Conservation (phyloP, 306 rosid species). For the Phaseolus lunatus region DNA sequence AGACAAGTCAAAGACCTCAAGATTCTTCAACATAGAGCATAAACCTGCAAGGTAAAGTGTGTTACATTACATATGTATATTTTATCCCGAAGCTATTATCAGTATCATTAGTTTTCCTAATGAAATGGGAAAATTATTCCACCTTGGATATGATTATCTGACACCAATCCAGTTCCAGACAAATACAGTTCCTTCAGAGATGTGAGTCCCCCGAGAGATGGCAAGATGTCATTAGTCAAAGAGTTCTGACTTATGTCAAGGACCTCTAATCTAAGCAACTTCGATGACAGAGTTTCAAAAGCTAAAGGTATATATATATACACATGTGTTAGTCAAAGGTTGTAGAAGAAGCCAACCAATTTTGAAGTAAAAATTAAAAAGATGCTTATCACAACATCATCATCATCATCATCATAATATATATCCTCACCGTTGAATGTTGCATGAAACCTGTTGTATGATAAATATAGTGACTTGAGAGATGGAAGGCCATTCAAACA, state of each 20-base stretch:
- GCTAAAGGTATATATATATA: too few relatives aligned
- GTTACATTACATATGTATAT: not conserved
- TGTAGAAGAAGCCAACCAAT: not conserved
- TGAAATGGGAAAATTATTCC: not conserved
- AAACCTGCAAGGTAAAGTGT: constrained; percentile 17
- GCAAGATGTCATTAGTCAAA: not conserved
- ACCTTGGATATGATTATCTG: constrained; percentile 35
- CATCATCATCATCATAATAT: not conserved
- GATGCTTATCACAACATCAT: not conserved
- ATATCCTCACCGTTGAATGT: not conserved
- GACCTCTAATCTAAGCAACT: constrained; percentile 3
- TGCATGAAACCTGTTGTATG: fast-evolving
- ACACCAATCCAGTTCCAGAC: not conserved
- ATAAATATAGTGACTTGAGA: not conserved
- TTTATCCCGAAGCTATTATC: not conserved
- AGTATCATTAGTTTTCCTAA: not conserved
- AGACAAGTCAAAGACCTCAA: constrained; percentile 18
- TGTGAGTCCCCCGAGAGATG: constrained; percentile 27
- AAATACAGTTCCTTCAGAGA: constrained; percentile 23
- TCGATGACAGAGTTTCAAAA: not conserved
- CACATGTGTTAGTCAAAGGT: not conserved
- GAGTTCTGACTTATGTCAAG: not conserved
- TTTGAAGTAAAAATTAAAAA: not conserved
- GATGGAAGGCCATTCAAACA: not conserved
- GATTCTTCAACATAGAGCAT: not conserved